Conservation (phyloP, 257 asterid genomes). For the Paulownia fortunei region DNA sequence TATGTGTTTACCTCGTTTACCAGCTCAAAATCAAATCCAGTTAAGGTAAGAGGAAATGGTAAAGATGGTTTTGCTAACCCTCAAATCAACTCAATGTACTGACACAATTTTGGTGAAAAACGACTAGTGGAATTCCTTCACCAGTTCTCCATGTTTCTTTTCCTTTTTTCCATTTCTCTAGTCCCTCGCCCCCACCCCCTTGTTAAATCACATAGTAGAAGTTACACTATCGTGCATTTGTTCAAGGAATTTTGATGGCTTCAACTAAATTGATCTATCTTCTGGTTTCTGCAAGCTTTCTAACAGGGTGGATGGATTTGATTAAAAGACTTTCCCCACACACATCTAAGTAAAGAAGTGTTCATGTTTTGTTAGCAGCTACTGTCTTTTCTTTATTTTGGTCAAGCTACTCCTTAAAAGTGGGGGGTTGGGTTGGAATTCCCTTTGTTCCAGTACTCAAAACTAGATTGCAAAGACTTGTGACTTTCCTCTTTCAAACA, state of each 20-base stretch:
- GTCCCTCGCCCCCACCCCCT: neutral
- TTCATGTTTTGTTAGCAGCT: conserved; percentile 8
- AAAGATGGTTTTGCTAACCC: conserved; percentile 12
- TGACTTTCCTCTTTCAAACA: conserved; percentile 3
- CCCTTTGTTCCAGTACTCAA: neutral
- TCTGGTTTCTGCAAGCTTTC: conserved; percentile 20
- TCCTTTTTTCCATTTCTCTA: neutral
- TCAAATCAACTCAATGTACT: conserved; percentile 22
- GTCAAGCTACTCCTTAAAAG: conserved; percentile 7
- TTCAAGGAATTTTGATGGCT: neutral
- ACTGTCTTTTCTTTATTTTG: neutral
- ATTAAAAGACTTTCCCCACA: conserved; percentile 7
- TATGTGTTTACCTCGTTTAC: conserved; percentile 29
- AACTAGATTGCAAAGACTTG: conserved; percentile 10
- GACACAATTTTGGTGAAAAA: conserved; percentile 26
- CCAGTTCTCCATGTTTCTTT: conserved; percentile 27
- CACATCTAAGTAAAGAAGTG: conserved; percentile 2
- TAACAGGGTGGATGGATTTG: conserved; percentile 29
- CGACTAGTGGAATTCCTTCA: conserved; percentile 24
- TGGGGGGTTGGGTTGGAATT: too few relatives aligned
- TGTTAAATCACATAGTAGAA: conserved; percentile 5
- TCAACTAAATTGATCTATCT: conserved; percentile 6
- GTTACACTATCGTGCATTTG: conserved; percentile 15
- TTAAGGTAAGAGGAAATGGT: conserved; percentile 25
- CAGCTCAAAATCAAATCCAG: conserved; percentile 31